Evolutionary conservation across 352 stramenopile genomes (phyloP).

Genomic region (Phytophthora crassamura): DNA sequence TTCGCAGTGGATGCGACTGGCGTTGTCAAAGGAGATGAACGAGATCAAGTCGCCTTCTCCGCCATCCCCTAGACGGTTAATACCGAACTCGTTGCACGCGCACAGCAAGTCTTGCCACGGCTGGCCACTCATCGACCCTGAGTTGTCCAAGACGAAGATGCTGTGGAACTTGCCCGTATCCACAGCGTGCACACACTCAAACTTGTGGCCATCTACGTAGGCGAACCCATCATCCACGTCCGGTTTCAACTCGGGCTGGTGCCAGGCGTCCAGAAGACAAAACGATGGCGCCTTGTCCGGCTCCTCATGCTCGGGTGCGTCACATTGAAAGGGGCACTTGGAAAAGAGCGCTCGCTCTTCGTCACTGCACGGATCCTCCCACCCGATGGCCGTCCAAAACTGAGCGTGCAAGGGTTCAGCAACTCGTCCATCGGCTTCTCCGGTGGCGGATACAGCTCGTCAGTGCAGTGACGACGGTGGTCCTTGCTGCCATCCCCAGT

Average conservation of each 20-base stretch:
- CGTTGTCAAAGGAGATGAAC: conserved; percentile 29
- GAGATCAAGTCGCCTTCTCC: conserved; percentile 33
- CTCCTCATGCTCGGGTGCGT: conserved; percentile 29
- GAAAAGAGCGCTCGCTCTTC: conserved; percentile 33
- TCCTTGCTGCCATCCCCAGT: not conserved
- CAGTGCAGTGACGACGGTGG: conserved; percentile 32
- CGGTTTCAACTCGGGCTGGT: conserved; percentile 46
- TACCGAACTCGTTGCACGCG: conserved; percentile 25
- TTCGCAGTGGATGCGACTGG: conserved; percentile 21
- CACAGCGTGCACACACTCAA: conserved; percentile 30
- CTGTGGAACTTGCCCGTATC: conserved; percentile 29
- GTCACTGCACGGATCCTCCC: conserved; percentile 33
- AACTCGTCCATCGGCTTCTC: conserved; percentile 29
- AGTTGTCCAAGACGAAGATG: conserved; percentile 43
- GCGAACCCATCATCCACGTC: conserved; percentile 17
- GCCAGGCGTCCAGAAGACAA: conserved; percentile 29
- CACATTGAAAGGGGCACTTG: conserved; percentile 8
- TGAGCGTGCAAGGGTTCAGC: conserved; percentile 44
- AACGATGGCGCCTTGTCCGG: conserved; percentile 21
- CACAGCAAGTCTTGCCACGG: conserved; percentile 31
- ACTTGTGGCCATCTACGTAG: conserved; percentile 30
- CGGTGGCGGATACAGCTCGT: conserved; percentile 11
- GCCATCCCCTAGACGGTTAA: conserved; percentile 15
- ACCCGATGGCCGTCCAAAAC: not conserved
- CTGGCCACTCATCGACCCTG: conserved; percentile 35